Conservation (phyloP, 441 rosid genomes). For the Aquilaria agallochum region DNA sequence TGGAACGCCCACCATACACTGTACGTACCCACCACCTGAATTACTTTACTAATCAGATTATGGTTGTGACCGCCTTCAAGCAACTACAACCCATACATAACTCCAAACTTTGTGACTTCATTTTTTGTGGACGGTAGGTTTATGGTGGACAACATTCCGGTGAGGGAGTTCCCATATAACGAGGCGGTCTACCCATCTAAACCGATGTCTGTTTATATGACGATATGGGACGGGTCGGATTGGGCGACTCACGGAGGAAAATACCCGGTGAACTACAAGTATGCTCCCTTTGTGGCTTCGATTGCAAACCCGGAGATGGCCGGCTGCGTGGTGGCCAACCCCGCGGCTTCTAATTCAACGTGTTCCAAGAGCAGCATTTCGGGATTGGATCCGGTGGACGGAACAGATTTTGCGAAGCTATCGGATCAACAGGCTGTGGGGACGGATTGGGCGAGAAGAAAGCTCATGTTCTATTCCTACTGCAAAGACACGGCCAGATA, state of each 20-base stretch:
- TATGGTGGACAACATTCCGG: slow-evolving; percentile 69
- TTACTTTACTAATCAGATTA: neutral
- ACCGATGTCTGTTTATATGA: slow-evolving; percentile 65
- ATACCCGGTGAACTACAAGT: slow-evolving; percentile 77
- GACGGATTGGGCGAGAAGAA: slow-evolving; percentile 84
- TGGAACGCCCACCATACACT: slow-evolving; percentile 88
- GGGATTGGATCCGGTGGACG: slow-evolving; percentile 63
- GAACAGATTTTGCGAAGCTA: slow-evolving; percentile 51
- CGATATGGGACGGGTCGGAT: slow-evolving; percentile 92
- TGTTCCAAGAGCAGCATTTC: slow-evolving; percentile 50
- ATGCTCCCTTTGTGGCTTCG: slow-evolving; percentile 70
- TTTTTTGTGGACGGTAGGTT: slow-evolving; percentile 38
- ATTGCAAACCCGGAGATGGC: slow-evolving; percentile 46
- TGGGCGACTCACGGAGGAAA: slow-evolving; percentile 99
- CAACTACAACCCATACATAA: neutral
- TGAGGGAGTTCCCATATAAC: slow-evolving; percentile 51
- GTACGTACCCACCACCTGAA: slow-evolving; percentile 35
- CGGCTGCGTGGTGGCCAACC: slow-evolving; percentile 45
- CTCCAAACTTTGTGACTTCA: neutral
- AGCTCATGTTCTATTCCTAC: slow-evolving; percentile 89
- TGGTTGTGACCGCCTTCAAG: neutral
- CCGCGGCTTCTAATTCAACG: slow-evolving; percentile 20
- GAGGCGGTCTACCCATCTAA: slow-evolving; percentile 61
- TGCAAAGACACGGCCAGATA: slow-evolving; percentile 66
- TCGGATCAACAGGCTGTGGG: slow-evolving; percentile 61